These are phyloP conservation scores for Rhipidocladum racemiflorum DNA, from an alignment of 176 grass and related monocot genomes.

Conservation along the genomic window DNA sequence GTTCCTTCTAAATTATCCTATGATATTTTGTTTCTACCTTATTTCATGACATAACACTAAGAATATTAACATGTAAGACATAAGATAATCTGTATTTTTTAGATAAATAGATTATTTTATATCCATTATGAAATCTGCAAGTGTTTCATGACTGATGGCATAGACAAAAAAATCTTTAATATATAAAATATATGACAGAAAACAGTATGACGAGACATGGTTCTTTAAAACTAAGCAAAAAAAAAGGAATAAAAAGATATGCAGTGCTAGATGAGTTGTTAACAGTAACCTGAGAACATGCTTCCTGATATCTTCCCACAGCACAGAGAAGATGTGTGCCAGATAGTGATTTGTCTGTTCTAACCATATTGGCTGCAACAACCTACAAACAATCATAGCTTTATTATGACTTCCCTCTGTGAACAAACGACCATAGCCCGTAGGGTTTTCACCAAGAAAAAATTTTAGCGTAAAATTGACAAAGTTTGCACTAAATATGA, in stretches of 20 bases:
- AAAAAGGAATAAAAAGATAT: not conserved
- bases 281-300: conserved; percentile 84
- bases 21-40: not conserved
- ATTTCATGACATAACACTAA: not conserved
- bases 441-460: not conserved
- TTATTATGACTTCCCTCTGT: conserved; percentile 9
- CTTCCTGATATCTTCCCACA: conserved; percentile 96
- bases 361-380: conserved; percentile 99
- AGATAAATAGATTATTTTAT: not conserved
- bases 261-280: not conserved
- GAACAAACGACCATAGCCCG: conserved; percentile 25
- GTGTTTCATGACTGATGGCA: not conserved
- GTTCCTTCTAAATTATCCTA: not conserved
- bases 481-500: conserved; percentile 10
- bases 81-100: not conserved
- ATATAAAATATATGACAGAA: not conserved
- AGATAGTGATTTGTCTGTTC: conserved; percentile 85
- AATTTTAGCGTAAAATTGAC: not conserved
- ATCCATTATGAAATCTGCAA: not conserved
- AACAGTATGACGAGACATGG: not conserved
- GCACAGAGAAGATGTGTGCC: conserved; percentile 99
- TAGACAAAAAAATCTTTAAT: not conserved
- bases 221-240: not conserved
- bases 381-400: conserved; percentile 58
- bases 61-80: not conserved